Conservation (phyloP, 2,329 filamentous ascomycete species). For the Geosmithia putterillii region DNA sequence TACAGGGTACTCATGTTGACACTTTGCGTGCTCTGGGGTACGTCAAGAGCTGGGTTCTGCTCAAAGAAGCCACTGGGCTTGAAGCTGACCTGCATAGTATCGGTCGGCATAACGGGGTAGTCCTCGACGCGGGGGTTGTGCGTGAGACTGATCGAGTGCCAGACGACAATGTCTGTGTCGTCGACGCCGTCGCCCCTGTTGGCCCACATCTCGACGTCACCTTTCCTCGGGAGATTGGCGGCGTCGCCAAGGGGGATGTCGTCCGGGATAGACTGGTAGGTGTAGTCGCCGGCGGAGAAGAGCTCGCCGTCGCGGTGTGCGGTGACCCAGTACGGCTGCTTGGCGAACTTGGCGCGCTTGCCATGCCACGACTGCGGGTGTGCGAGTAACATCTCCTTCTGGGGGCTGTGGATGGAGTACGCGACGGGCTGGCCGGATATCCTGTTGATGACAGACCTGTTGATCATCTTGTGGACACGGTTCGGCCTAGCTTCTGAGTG, state of each 20-base stretch:
- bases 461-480: conserved; percentile 34
- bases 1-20: conserved; percentile 18
- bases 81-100: conserved; percentile 36
- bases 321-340: conserved; percentile 32
- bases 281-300: conserved; percentile 28
- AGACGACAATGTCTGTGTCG: conserved; percentile 41
- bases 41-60: conserved; percentile 36
- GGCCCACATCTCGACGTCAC: conserved; percentile 7
- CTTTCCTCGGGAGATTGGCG: conserved; percentile 18
- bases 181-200: too few relatives aligned
- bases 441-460: conserved; percentile 26
- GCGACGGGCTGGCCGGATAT: conserved; percentile 29
- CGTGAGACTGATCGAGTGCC: conserved; percentile 47
- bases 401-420: conserved; percentile 29
- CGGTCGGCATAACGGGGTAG: conserved; percentile 57
- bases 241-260: too few relatives aligned
- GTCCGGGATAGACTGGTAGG: conserved; percentile 36
- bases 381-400: conserved; percentile 32
- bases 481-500: conserved; percentile 34
- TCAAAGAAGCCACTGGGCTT: conserved; percentile 43
- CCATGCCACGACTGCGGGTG: conserved; percentile 24
- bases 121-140: conserved; percentile 55
- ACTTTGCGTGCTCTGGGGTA: conserved; percentile 25
- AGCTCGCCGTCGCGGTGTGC: conserved; percentile 27
- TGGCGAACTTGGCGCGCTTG: conserved; percentile 26